These are phyloP conservation scores for Solanum hybrid DNA, from an alignment of 305 asterid species.

Conservation along the genomic window DNA sequence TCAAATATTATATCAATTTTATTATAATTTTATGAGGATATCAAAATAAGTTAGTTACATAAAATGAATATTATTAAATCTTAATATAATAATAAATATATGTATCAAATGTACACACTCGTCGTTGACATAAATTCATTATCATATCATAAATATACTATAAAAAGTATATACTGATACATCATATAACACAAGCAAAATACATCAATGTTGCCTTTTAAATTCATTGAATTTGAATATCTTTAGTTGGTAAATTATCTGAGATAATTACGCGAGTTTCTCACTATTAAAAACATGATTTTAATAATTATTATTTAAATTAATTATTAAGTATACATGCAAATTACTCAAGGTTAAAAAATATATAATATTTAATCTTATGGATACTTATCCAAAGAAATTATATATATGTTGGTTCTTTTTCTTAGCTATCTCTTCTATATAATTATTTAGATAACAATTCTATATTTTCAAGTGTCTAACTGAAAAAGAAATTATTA, in stretches of 20 bases:
- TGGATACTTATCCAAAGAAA: background rate
- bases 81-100: too few relatives aligned
- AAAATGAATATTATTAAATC: background rate
- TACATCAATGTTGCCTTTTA: background rate
- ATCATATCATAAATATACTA: background rate
- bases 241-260: background rate
- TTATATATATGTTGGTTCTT: too few relatives aligned
- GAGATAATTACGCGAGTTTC: background rate
- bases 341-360: too few relatives aligned
- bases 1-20: background rate
- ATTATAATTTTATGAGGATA: background rate
- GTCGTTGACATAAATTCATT: background rate
- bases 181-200: background rate
- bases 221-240: background rate
- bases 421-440: background rate
- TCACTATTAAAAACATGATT: too few relatives aligned
- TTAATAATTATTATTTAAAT: too few relatives aligned
- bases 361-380: background rate
- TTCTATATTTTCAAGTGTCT: background rate
- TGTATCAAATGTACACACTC: background rate
- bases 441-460: background rate
- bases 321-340: background rate
- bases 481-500: too few relatives aligned
- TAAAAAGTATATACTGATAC: background rate
- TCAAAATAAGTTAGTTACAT: background rate